These are phyloP conservation scores for Strobilomyces dryophilus DNA, from an alignment of 768 basidiomycete genomes.

Conservation along the genomic window DNA sequence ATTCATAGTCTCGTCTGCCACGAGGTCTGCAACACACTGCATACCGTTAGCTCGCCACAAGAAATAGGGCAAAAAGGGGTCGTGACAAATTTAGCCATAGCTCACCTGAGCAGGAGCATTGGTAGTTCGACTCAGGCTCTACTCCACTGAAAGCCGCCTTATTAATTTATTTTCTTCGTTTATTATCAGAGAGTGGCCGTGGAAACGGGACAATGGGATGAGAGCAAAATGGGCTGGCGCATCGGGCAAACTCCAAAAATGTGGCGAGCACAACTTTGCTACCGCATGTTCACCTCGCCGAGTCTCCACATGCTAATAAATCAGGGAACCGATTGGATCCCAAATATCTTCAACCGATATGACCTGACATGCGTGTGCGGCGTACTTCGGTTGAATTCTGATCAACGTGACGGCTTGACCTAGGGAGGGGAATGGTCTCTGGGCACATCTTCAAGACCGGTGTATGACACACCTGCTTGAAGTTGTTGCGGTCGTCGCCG, in stretches of 20 bases:
- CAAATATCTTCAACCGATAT: background rate
- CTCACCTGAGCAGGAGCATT: background rate
- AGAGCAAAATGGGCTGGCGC: background rate
- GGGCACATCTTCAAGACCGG: no score
- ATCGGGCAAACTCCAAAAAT: background rate
- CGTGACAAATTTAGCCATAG: background rate
- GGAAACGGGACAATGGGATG: no score
- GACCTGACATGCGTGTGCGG: background rate
- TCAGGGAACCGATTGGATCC: background rate
- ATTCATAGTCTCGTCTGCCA: conserved; percentile 6
- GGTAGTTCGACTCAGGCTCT: background rate
- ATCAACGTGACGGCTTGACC: background rate
- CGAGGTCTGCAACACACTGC: background rate
- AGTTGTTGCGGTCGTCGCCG: no score
- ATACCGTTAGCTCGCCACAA: background rate
- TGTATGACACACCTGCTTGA: no score
- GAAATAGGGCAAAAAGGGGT: background rate
- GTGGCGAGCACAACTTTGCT: background rate
- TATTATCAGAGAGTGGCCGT: no score
- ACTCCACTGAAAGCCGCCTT: background rate
- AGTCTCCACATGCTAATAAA: background rate
- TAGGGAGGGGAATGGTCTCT: no score
- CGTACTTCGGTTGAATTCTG: background rate
- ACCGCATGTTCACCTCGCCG: conserved; percentile 8
- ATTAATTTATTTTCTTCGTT: no score